A percentile compares a stretch with the other conserved stretches of the same genome.
phyloP scores from a whole-genome alignment of 1,284 basidiomycete genomes.

The Golubevia pallescens region DNA sequence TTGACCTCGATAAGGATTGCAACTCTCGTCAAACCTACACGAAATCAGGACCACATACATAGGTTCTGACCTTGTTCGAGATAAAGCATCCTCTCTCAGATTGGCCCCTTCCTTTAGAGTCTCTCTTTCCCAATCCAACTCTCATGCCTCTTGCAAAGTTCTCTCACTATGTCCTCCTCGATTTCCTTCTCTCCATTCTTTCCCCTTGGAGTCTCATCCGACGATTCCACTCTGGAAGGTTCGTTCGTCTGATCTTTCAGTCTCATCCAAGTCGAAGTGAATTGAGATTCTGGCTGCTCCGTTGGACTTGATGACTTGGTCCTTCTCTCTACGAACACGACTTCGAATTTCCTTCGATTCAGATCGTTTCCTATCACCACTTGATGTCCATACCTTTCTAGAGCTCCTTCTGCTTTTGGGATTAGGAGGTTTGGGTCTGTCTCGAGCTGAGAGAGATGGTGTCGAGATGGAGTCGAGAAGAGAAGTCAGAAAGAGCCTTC shows the following conservation, averaged over 20 bases:
- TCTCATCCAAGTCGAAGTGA: constrained; percentile 76
- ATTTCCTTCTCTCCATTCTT: constrained; percentile 70
- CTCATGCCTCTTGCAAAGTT: constrained; percentile 77
- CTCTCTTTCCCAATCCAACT: constrained; percentile 77
- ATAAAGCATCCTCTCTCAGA: too few species aligned
- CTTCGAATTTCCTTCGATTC: constrained; percentile 84
- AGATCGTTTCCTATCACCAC: constrained; percentile 96
- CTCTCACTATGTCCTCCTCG: constrained; percentile 85
- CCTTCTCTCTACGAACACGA: constrained; percentile 77
- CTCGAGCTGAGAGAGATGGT: constrained; percentile 74
- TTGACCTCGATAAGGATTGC: too few species aligned
- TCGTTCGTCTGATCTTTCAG: constrained; percentile 68
- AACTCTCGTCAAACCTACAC: too few species aligned
- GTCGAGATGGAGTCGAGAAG: too few species aligned
- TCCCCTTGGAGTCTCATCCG: constrained; percentile 38
- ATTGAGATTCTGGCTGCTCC: constrained; percentile 64
- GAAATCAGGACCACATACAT: too few species aligned
- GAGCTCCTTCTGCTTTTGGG: constrained; percentile 85
- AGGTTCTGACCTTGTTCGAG: too few species aligned
- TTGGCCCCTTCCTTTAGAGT: too few species aligned
- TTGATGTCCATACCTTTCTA: constrained; percentile 93
- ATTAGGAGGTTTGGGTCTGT: constrained; percentile 83
- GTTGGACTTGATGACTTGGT: constrained; percentile 2
- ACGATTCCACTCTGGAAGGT: constrained; percentile 67
- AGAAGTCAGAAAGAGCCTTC: background rate